These are phyloP conservation scores for Alternaria tenuissima DNA, from an alignment of 2,329 filamentous ascomycete species.

Conservation along the genomic window DNA sequence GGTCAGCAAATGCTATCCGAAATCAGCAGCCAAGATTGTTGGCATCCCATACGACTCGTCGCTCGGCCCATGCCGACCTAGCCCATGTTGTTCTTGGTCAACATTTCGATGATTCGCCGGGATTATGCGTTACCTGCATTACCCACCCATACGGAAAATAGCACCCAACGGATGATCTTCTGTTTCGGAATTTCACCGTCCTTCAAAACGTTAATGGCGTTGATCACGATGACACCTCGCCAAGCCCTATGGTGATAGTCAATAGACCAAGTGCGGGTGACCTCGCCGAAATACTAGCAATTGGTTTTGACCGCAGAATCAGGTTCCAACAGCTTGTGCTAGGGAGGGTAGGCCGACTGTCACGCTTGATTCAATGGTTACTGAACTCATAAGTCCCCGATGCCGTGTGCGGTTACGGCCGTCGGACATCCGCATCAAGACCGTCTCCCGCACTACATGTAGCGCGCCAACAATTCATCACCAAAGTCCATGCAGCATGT, in stretches of 20 bases:
- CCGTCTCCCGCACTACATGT: slow-evolving; percentile 18
- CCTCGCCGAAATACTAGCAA: slow-evolving; percentile 41
- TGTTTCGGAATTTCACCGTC: slow-evolving; percentile 9
- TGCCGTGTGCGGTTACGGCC: slow-evolving; percentile 22
- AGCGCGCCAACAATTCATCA: background rate
- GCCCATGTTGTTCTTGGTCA: background rate
- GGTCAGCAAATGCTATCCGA: slow-evolving; percentile 9
- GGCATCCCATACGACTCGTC: slow-evolving; percentile 1
- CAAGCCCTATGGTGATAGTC: slow-evolving; percentile 26
- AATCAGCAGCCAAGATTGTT: slow-evolving; percentile 11
- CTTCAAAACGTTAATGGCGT: slow-evolving; percentile 32
- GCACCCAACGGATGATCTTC: slow-evolving; percentile 19
- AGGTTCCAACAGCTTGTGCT: slow-evolving; percentile 15
- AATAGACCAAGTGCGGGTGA: slow-evolving; percentile 28
- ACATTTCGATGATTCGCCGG: slow-evolving; percentile 3
- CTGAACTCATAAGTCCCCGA: slow-evolving; percentile 10
- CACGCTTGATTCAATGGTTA: slow-evolving; percentile 13
- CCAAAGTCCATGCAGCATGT: background rate
- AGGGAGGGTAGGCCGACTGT: slow-evolving; percentile 15
- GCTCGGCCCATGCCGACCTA: slow-evolving; percentile 13
- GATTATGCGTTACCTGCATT: slow-evolving; percentile 16
- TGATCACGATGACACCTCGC: slow-evolving; percentile 24
- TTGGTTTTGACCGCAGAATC: slow-evolving; percentile 27
- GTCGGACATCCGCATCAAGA: slow-evolving; percentile 24
- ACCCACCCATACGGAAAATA: slow-evolving; percentile 2